Conservation (phyloP, 75 land plant species). For the Picea glauca region DNA sequence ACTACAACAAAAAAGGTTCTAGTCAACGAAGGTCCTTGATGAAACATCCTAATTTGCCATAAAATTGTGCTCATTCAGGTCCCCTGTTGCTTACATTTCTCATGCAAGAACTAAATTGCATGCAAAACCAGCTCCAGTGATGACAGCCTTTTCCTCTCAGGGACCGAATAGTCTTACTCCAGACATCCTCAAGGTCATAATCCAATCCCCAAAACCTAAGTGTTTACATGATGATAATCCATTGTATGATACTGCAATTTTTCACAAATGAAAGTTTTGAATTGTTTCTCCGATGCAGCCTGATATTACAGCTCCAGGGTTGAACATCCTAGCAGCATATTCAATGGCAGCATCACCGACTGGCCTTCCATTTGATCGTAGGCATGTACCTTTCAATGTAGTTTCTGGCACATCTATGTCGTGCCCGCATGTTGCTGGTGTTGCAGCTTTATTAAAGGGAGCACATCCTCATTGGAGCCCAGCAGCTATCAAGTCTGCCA, state of each 20-base stretch:
- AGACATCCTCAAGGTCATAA: slow-evolving; percentile 52
- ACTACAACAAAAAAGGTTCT: background rate
- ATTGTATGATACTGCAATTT: background rate
- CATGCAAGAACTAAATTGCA: slow-evolving; percentile 17
- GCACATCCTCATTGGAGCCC: slow-evolving; percentile 29
- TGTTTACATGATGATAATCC: background rate
- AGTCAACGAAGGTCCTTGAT: background rate
- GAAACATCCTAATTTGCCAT: slow-evolving; percentile 8
- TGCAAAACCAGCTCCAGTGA: slow-evolving; percentile 43
- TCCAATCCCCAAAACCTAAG: background rate
- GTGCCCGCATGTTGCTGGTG: slow-evolving; percentile 27
- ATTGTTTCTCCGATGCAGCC: slow-evolving; percentile 17
- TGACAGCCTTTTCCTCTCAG: slow-evolving; percentile 60
- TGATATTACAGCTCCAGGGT: slow-evolving; percentile 25
- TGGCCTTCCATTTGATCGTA: slow-evolving; percentile 7
- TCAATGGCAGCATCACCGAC: slow-evolving; percentile 10
- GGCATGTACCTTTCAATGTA: slow-evolving; percentile 18
- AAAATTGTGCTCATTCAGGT: slow-evolving; percentile 14
- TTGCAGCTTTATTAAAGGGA: slow-evolving; percentile 23
- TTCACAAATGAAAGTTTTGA: background rate
- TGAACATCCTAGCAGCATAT: slow-evolving; percentile 32
- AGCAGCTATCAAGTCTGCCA: slow-evolving; percentile 27
- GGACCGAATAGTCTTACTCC: slow-evolving; percentile 53
- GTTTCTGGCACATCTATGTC: slow-evolving; percentile 34
- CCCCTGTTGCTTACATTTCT: slow-evolving; percentile 39